Evolutionary conservation across 106 monocot genomes (phyloP), one percentile per base, ranked within the genome.

Genomic region (Vanilla planifolia): DNA sequence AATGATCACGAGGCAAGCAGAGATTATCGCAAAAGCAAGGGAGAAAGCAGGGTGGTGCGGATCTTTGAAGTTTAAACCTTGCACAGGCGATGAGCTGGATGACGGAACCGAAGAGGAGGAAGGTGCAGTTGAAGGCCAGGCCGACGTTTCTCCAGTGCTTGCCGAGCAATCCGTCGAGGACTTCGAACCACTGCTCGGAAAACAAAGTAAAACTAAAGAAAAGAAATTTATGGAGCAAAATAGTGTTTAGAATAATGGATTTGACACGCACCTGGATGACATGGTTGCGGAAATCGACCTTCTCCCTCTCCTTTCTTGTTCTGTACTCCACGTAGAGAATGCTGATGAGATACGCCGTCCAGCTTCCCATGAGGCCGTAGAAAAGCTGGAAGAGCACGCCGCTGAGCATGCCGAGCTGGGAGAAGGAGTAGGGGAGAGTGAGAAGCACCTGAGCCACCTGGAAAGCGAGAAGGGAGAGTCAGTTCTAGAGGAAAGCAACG

Each of bases 21-120:
- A 63, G 0, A 52, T 52, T 52, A 52, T 52, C 2, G 2, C 47
- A 48, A 6, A 48, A 21, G 4, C 13, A n/a, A n/a, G n/a, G n/a
- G n/a, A n/a, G n/a, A n/a, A n/a, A n/a, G n/a, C n/a, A n/a, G n/a
- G n/a, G n/a, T n/a, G n/a, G n/a, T n/a, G n/a, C n/a, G n/a, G n/a
- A n/a, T n/a, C n/a, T 15, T 22, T 48, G 22, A n/a, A 17, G 5
- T 26, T 56, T 29, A 33, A 71, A 87, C 86, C 82, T 87, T 8
- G 86, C 86, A 55, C 86, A 82, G 26, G 79, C 86, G 35, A 87
- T 87, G 23, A 87, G 86, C 63, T 87, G 86, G 58, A 87, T 87
- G 61, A 87, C 86, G 33, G 86, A 87, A 33, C 86, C 86, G 60
- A 87, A 87, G 39, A 87, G 82, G 7, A 87, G 82, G 52, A 87